A percentile compares a stretch with the other conserved stretches of the same genome.
Conservation (phyloP, 1,284 basidiomycete species). For the Trametes versicolor region DNA sequence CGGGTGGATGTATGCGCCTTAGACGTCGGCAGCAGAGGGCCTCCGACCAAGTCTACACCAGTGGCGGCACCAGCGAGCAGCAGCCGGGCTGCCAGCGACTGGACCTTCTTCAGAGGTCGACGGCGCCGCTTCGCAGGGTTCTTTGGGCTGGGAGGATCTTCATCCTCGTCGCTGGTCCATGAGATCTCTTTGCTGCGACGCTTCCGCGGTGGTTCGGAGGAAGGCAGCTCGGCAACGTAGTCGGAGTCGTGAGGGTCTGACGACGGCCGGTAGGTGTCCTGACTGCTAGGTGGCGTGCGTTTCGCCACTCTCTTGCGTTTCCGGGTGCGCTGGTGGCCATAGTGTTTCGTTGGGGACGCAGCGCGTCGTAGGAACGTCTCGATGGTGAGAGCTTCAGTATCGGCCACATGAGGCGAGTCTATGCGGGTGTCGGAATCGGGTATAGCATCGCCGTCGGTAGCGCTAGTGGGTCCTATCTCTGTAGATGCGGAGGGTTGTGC, state of each 20-base stretch:
- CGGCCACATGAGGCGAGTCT: too few relatives aligned
- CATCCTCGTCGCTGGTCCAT: constrained; percentile 26
- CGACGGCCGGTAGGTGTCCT: background rate
- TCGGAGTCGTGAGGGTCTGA: background rate
- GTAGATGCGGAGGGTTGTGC: background rate
- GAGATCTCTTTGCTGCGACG: background rate
- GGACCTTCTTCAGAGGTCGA: constrained; percentile 26
- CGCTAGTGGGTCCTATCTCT: background rate
- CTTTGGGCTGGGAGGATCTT: background rate
- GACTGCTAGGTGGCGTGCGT: background rate
- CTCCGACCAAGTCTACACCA: constrained; percentile 31
- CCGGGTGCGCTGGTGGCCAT: constrained; percentile 1
- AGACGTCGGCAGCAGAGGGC: constrained; percentile 10
- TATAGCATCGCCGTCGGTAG: background rate
- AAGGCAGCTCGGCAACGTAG: background rate
- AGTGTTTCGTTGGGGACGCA: constrained; percentile 8
- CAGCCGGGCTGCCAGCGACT: constrained; percentile 37
- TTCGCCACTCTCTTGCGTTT: constrained; percentile 4
- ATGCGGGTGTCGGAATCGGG: background rate
- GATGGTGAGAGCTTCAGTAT: constrained; percentile 24
- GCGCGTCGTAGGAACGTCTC: constrained; percentile 35
- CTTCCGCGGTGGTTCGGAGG: background rate
- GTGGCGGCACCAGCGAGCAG: constrained; percentile 41
- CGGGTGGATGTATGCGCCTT: constrained; percentile 26
- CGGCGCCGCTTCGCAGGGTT: constrained; percentile 9